A percentile compares a stretch with the other conserved stretches of the same genome.
These are phyloP conservation scores for Eucalyptus rudis DNA, from an alignment of 345 rosid genomes.

Conservation along the genomic window DNA sequence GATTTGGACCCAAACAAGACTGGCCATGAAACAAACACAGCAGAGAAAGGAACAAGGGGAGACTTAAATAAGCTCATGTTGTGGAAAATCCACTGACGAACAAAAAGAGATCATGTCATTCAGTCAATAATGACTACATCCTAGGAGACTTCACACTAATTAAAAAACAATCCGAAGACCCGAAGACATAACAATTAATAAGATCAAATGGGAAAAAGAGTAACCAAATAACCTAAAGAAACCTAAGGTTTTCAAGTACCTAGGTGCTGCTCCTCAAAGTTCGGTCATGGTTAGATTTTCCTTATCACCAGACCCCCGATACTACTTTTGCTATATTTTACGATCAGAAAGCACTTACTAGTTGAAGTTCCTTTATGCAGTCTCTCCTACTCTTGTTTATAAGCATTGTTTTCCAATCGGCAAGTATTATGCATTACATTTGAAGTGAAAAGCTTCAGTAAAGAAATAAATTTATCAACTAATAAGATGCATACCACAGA, in stretches of 20 bases:
- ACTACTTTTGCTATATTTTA: background rate
- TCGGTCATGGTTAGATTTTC: background rate
- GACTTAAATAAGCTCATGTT: background rate
- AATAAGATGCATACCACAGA: constrained; percentile 52
- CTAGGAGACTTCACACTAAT: background rate
- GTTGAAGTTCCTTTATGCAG: background rate
- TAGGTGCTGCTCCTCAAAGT: background rate
- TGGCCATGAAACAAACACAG: constrained; percentile 3
- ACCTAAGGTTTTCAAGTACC: background rate
- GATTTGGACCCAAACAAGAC: constrained; percentile 73
- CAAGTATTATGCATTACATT: background rate
- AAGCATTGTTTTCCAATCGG: background rate
- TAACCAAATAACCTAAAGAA: background rate
- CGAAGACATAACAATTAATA: background rate
- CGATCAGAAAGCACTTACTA: background rate
- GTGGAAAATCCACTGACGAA: background rate
- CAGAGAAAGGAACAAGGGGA: background rate
- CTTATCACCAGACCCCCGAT: background rate
- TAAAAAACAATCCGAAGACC: background rate
- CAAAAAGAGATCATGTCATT: background rate
- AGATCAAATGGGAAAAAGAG: background rate
- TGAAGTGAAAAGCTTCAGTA: background rate
- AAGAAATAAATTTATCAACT: background rate
- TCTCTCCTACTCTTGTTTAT: background rate
- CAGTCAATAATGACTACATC: background rate